Evolutionary conservation across 129 eudicot species (phyloP), one percentile per base, ranked within the genome.

Genomic region (Arctium minus): DNA sequence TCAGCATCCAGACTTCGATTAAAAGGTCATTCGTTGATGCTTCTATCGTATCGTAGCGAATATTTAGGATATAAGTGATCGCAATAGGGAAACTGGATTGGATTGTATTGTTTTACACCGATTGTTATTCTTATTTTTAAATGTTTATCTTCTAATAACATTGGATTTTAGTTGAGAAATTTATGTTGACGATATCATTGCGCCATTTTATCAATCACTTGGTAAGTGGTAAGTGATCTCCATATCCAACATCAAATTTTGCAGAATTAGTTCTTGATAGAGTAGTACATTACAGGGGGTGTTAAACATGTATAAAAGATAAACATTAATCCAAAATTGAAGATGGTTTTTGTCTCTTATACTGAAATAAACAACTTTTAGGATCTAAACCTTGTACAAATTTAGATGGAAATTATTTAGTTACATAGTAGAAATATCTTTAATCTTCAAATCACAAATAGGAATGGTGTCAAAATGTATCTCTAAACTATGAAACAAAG

Each of bases 151-250:
- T 56, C 65, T 56, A 56, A 56, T 56, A 56, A 15, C 65, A 17
- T 8, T 56, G 5, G 65, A 13, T 56, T 56, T 53, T 3, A 56
- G 27, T 65, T 65, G 33, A 22, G 33, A 65, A 65, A 39, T 39
- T 32, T 75, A 11, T 42, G 7, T 27, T 8, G 22, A 6, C 18
- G 32, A 18, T 81, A 30, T 81, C 75, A 27, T 0, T 42, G 69
- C 17, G 82, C 81, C 90, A 90, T 81, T 86, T 86, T 81, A 15
- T 85, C 92, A 79, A 77, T 80, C 86, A 79, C 56, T 60, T 89
- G 86, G 90, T 81, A 79, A 13, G 79, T 64, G 36, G 33, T 69
- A 75, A 64, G 74, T 72, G 50, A 10, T 40, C 50, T 70, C 33
- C 2, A 46, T 71, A 5, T 37, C 65, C 31, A 29, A 29, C 53